Base-by-base conservation (phyloP, 441 rosid genomes). In the Adansonia grandidieri region DNA sequence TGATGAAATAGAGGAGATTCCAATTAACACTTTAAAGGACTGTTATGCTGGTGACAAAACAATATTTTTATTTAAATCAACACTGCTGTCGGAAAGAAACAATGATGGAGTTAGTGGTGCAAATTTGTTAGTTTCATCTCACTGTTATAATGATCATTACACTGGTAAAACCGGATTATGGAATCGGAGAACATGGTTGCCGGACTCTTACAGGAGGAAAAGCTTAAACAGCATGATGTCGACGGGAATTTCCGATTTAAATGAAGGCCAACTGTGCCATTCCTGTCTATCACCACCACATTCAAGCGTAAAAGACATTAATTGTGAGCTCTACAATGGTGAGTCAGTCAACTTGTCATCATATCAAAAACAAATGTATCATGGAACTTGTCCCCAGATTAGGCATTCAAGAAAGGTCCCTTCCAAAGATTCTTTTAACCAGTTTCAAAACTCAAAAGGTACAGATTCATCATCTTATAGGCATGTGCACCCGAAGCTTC, bases 401-500 rank as follows among this genome's bases (percentile, higher is more conserved):
- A 54, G 20, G 60, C 20, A 15, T n/a, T 54, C 20, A 6, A 54
- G 60, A n/a, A n/a, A 54, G 9, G 7, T 15, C 9, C 60, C 20
- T 54, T 54, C 60, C 20, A n/a, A 54, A 54, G 9, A 62, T 42
- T 74, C 51, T 72, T 60, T 5, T 37, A 57, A 57, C 2, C 56
- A 61, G 45, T 73, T 65, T 32, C 24, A 64, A 64, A 54, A 32
- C 53, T 13, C n/a, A 4, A 37, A 28, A 74, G 62, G 50, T 58
- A 57, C 44, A 10, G 22, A 48, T 2, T 5, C 64, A 72, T 62
- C 79, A 48, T 20, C 65, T 17, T 24, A 11, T 48, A 76, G 74
- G 37, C 82, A 81, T 81, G 84, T 80, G 5, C 83, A 78, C 67
- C 82, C 80, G 17, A 83, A 83, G 73, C 84, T 80, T 42, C 86